Percentiles rank a stretch among this genome's conserved stretches.
Evolutionary conservation across 2,329 filamentous ascomycete genomes (phyloP).

Genomic region (Cylindrodendrum hubeiense): DNA sequence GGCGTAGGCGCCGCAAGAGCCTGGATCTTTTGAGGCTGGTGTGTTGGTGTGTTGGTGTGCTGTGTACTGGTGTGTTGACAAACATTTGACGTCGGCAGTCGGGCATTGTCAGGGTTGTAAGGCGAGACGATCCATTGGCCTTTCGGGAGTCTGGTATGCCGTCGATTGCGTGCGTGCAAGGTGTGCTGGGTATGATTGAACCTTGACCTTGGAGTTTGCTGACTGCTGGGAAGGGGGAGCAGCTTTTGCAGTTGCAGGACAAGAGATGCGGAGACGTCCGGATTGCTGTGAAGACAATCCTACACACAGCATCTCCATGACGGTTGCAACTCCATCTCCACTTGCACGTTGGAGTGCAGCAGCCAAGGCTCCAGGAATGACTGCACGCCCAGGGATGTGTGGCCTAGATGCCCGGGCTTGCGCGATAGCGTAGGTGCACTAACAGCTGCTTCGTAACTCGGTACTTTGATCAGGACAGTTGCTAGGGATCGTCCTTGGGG

Average conservation of each 20-base stretch:
- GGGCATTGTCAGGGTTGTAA: background rate
- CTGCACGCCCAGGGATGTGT: constrained; percentile 8
- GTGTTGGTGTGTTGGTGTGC: too few relatives aligned
- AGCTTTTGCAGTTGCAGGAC: background rate
- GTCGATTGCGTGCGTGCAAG: background rate
- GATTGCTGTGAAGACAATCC: background rate
- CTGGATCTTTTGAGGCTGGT: constrained; percentile 1
- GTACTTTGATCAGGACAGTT: constrained; percentile 10
- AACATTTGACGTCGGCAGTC: background rate
- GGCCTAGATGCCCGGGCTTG: constrained; percentile 15
- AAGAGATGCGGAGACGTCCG: background rate
- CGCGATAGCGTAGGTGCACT: background rate
- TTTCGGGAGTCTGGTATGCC: background rate
- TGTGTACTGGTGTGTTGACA: too few relatives aligned
- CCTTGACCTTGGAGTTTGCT: background rate
- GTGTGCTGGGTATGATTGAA: background rate
- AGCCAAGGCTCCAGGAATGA: background rate
- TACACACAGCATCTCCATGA: constrained; percentile 4
- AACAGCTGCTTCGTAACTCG: constrained; percentile 13
- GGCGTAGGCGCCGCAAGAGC: background rate
- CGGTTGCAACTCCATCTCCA: constrained; percentile 11
- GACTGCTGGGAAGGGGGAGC: background rate
- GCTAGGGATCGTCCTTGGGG: background rate
- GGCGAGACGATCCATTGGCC: background rate
- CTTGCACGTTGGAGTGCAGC: constrained; percentile 24